Evolutionary conservation across 345 rosid species (phyloP).

Genomic region (Anacardium occidentale): DNA sequence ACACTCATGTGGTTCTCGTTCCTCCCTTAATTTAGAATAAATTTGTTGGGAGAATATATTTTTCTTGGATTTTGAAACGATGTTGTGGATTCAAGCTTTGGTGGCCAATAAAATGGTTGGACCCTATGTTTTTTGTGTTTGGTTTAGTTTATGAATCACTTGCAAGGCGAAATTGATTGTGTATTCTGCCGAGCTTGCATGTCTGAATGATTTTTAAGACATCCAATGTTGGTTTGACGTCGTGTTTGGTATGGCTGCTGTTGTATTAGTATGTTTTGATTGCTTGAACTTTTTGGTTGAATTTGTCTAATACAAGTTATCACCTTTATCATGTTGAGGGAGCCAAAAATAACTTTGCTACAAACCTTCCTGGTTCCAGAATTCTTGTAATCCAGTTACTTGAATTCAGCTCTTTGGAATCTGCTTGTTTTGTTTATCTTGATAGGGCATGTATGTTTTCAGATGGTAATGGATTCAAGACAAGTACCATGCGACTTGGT

Average conservation of each 20-base stretch:
- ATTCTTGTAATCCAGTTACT: background rate
- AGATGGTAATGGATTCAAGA: slow-evolving; percentile 99
- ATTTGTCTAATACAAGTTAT: background rate
- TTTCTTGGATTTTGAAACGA: no score
- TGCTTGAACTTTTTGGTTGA: background rate
- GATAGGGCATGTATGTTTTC: slow-evolving; percentile 28
- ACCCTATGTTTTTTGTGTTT: no score
- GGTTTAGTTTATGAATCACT: no score
- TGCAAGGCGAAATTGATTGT: no score
- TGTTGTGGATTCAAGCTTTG: no score
- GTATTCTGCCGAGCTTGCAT: no score
- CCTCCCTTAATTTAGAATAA: background rate
- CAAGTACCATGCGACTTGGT: slow-evolving; percentile 95
- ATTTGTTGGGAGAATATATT: no score
- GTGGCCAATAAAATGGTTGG: no score
- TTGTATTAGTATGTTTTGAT: no score
- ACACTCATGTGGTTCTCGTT: background rate
- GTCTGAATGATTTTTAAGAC: background rate
- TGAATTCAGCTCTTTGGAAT: background rate
- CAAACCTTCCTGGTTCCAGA: background rate
- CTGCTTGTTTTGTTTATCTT: background rate
- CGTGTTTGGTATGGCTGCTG: background rate
- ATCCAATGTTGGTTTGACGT: background rate
- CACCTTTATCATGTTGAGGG: background rate
- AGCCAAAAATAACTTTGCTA: background rate